These are phyloP conservation scores for Claviceps sp. DNA, from an alignment of 2,329 filamentous ascomycete genomes.

Conservation along the genomic window DNA sequence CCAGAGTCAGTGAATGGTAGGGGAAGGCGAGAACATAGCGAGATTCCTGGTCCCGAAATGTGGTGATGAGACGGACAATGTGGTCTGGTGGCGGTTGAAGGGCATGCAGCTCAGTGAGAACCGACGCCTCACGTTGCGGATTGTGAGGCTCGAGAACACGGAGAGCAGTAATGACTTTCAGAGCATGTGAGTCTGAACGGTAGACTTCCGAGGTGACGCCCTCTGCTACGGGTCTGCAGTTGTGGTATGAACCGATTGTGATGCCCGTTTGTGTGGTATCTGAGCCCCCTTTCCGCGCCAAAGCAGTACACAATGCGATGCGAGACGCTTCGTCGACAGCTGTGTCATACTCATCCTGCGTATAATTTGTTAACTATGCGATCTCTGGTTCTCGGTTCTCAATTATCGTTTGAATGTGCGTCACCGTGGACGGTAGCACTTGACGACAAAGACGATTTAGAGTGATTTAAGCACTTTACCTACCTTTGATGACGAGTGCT, in stretches of 20 bases:
- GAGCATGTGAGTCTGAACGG: conserved; percentile 48
- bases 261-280: conserved; percentile 17
- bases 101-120: conserved; percentile 47
- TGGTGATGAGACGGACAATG: conserved; percentile 55
- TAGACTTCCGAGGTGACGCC: conserved; percentile 80
- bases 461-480: too few species aligned
- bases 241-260: conserved; percentile 37
- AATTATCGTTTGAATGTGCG: neutral
- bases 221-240: conserved; percentile 41
- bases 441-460: neutral
- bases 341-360: conserved; percentile 45
- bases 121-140: conserved; percentile 62
- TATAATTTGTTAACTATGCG: neutral
- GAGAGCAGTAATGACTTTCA: conserved; percentile 76
- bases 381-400: neutral
- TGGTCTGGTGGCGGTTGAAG: conserved; percentile 14
- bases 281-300: neutral
- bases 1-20: conserved; percentile 61
- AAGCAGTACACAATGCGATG: neutral
- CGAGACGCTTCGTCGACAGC: conserved; percentile 12
- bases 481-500: conserved; percentile 43
- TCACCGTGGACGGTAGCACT: neutral
- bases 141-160: conserved; percentile 69
- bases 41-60: conserved; percentile 57
- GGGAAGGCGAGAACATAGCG: conserved; percentile 74